Evolutionary conservation across 306 rosid species (phyloP).

Genomic region (Nissolia schottii): DNA sequence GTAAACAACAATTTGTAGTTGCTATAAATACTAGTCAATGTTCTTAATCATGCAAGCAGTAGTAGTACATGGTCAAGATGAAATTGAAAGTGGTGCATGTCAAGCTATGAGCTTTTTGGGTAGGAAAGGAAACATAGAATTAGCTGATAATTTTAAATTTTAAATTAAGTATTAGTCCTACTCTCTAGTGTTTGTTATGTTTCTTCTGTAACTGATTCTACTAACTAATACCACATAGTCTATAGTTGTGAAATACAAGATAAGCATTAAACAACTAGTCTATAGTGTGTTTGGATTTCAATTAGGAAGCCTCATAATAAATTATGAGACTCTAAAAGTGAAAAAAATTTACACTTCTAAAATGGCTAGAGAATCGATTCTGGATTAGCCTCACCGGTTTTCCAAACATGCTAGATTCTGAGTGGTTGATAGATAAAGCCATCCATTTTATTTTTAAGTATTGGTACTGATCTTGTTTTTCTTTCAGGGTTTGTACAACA

Average conservation of each 20-base stretch:
- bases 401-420: no score
- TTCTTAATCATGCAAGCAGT: background rate
- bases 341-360: no score
- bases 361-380: no score
- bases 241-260: background rate
- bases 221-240: background rate
- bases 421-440: no score
- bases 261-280: background rate
- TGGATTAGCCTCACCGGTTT: no score
- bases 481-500: conserved; percentile 67
- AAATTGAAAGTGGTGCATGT: background rate
- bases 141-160: background rate
- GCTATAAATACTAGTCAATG: background rate
- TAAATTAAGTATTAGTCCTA: background rate
- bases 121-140: background rate
- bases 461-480: background rate
- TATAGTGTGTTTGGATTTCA: no score
- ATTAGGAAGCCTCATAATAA: no score
- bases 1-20: background rate
- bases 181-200: background rate
- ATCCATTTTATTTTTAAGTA: background rate
- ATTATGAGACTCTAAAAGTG: no score
- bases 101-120: background rate
- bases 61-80: background rate
- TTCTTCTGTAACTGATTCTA: background rate